Evolutionary conservation across 139 green algal genomes (phyloP), one percentile per base, ranked within the genome.

Genomic region (Tetratostichococcus sp.): DNA sequence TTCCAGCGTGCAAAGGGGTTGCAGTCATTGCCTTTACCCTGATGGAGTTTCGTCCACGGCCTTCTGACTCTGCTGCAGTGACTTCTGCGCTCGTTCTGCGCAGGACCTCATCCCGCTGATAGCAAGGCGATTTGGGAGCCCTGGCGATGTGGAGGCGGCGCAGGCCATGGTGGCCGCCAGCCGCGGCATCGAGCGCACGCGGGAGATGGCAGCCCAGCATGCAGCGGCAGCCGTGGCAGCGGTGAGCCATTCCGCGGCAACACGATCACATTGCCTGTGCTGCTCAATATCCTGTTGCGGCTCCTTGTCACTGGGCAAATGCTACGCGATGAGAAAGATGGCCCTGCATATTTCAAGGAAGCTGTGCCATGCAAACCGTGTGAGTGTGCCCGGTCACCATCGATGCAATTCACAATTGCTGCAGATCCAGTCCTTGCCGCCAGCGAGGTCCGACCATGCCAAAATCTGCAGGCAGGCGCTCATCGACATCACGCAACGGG

Each of bases 81-180:
- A n/a, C 11, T 69, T 34, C 26, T 69, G 62, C 62, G n/a, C n/a
- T n/a, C n/a, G n/a, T n/a, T n/a, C n/a, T n/a, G n/a, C 11, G 39
- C 81, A 82, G 1, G 77, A 88, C 73, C 85, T 98, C 35, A 33
- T 72, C 25, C 75, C 86, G 0, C 67, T 99, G n/a, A 95, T 97
- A 28, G 70, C 86, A 70, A 82, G 96, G 17, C 90, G 91, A 32
- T 99, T 98, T 78, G 93, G 88, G 71, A 30, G 81, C 4, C 76
- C 84, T 17, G 85, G 90, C 0, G 94, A 98, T 73, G 86, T 97
- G 22, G 75, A 89, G 0, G 4, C 43, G 62, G 84, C 74, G 32
- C 67, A 66, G 65, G 32, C 76, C 28, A 43, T 77, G 57, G 75
- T 78, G 0, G 72, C 72, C 32, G 28, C 71, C 17, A 93, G 84